Percentiles rank a stretch among this genome's conserved stretches.
phyloP scores from a whole-genome alignment of 2,329 filamentous ascomycete species.

The Hirsutella minnesotensis region DNA sequence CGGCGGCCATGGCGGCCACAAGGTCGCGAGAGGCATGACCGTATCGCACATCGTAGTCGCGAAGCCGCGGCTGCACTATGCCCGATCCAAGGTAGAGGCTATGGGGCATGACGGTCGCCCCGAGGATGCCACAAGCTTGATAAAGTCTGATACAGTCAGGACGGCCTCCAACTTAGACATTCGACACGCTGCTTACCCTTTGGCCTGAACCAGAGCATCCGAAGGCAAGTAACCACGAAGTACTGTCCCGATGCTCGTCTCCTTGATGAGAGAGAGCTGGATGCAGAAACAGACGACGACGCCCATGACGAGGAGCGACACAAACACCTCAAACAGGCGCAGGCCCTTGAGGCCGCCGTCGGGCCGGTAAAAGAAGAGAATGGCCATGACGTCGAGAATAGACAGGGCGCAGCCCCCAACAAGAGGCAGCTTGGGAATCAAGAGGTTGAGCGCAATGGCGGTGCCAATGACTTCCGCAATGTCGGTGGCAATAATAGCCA shows the following conservation, averaged over 20 bases:
- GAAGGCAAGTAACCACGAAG: conserved; percentile 56
- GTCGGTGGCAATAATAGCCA: conserved; percentile 60
- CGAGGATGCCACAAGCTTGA: conserved; percentile 65
- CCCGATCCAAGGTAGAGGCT: conserved; percentile 58
- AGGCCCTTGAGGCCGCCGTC: conserved; percentile 46
- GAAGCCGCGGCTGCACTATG: conserved; percentile 54
- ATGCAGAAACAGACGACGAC: conserved; percentile 62
- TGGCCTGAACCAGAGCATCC: conserved; percentile 39
- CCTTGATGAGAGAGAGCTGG: conserved; percentile 49
- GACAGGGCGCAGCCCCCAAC: conserved; percentile 58
- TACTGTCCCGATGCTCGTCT: conserved; percentile 44
- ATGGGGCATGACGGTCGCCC: conserved; percentile 65
- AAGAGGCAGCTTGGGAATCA: conserved; percentile 50
- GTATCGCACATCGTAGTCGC: conserved; percentile 48
- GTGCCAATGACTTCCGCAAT: conserved; percentile 63
- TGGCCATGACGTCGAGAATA: conserved; percentile 55
- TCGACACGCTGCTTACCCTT: conserved; percentile 28
- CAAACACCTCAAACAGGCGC: conserved; percentile 52
- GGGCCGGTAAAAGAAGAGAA: conserved; percentile 54
- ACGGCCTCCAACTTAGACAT: not conserved
- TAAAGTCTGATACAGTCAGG: conserved; percentile 29
- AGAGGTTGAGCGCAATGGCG: conserved; percentile 56
- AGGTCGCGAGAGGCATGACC: conserved; percentile 34
- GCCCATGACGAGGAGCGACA: conserved; percentile 50
- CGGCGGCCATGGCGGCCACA: conserved; percentile 8